phyloP scores from a whole-genome alignment of 163 green algal genomes.

The Scenedesmus sp. region DNA sequence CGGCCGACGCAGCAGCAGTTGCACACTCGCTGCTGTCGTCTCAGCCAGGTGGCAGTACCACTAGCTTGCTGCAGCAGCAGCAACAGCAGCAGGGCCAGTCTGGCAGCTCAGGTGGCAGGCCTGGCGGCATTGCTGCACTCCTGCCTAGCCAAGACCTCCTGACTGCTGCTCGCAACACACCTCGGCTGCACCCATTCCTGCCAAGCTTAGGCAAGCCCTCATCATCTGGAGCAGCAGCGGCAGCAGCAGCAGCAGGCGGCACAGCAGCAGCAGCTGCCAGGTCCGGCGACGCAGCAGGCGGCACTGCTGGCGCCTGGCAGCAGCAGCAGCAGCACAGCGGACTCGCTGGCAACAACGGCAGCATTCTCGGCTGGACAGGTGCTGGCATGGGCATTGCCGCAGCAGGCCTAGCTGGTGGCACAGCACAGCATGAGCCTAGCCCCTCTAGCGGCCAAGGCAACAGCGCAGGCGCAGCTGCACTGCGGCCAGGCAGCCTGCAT shows the following conservation, averaged over 20 bases:
- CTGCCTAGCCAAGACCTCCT: conserved; percentile 2
- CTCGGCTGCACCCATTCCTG: conserved; percentile 27
- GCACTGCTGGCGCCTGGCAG: not conserved
- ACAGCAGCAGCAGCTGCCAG: not conserved
- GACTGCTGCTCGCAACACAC: not conserved
- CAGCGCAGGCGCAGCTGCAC: not conserved
- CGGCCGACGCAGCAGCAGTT: not conserved
- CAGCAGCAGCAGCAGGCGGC: not conserved
- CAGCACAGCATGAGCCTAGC: not conserved
- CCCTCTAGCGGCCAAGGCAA: not conserved
- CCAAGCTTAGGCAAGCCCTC: conserved; percentile 22
- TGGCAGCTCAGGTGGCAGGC: not conserved
- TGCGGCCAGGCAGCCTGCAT: not conserved
- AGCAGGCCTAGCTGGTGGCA: not conserved
- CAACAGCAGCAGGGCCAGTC: not conserved
- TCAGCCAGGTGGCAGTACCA: not conserved
- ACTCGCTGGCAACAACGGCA: not conserved
- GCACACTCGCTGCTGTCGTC: not conserved
- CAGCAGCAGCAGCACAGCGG: not conserved
- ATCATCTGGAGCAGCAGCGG: not conserved
- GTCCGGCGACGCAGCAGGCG: not conserved
- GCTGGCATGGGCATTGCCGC: not conserved
- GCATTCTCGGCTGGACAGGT: conserved; percentile 1
- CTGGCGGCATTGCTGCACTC: not conserved
- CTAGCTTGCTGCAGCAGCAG: conserved; percentile 2